Conservation (phyloP, 2,329 filamentous ascomycete genomes). For the Cercospora citrullina region DNA sequence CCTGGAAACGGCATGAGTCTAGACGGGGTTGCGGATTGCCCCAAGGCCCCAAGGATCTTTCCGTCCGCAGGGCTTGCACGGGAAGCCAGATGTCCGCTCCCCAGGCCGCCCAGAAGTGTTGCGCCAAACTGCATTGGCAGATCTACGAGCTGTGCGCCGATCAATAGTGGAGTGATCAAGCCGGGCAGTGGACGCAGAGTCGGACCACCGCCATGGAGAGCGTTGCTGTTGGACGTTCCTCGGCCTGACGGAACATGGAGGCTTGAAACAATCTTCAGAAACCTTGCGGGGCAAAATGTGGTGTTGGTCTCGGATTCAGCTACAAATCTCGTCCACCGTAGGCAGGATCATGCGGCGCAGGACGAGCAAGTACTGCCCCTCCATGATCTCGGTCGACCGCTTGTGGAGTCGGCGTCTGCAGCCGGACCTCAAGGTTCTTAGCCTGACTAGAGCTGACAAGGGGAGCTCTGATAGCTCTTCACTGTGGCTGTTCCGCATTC, state of each 20-base stretch:
- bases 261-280: slow-evolving; percentile 7
- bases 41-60: slow-evolving; percentile 17
- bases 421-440: neutral
- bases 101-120: slow-evolving; percentile 5
- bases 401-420: slow-evolving; percentile 17
- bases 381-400: slow-evolving; percentile 21
- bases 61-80: slow-evolving; percentile 9
- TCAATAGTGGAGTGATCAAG: neutral
- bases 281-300: slow-evolving; percentile 8
- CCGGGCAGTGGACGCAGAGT: slow-evolving; percentile 14
- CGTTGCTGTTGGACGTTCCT: neutral
- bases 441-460: slow-evolving; percentile 8
- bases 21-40: slow-evolving; percentile 18
- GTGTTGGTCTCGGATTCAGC: slow-evolving; percentile 7
- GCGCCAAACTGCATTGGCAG: slow-evolving; percentile 12
- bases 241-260: slow-evolving; percentile 13
- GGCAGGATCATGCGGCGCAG: slow-evolving; percentile 9
- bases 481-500: slow-evolving; percentile 12
- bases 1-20: slow-evolving; percentile 20
- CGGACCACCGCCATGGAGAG: slow-evolving; percentile 9
- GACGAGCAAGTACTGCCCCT: slow-evolving; percentile 2
- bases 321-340: slow-evolving; percentile 1
- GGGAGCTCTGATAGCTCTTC: slow-evolving; percentile 13
- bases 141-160: slow-evolving; percentile 7
- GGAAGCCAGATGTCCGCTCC: slow-evolving; percentile 12